Percentiles rank a stretch among this genome's conserved stretches.
These are phyloP conservation scores for Serendipita sp. DNA, from an alignment of 768 basidiomycete species.

Conservation along the genomic window DNA sequence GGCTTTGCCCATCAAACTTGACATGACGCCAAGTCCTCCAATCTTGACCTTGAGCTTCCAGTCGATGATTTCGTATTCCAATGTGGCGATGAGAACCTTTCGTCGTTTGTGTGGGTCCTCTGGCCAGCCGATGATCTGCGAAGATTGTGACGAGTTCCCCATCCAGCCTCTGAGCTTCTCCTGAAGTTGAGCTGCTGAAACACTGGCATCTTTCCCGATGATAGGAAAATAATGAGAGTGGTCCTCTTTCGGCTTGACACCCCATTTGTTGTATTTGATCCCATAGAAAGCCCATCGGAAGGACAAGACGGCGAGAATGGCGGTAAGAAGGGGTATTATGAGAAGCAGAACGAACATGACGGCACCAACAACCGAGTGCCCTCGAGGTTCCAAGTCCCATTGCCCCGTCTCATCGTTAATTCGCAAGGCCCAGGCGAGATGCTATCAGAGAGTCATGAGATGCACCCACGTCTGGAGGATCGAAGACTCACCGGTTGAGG, in stretches of 20 bases:
- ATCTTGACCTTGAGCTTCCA: constrained; percentile 98
- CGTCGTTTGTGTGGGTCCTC: constrained; percentile 83
- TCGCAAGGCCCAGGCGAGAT: constrained; percentile 73
- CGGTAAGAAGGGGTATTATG: constrained; percentile 73
- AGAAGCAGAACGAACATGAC: constrained; percentile 78
- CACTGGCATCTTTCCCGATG: constrained; percentile 62
- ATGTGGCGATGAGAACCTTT: constrained; percentile 79
- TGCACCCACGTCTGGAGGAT: background rate
- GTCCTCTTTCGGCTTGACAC: constrained; percentile 57
- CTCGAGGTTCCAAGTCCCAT: constrained; percentile 72
- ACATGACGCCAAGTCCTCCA: constrained; percentile 96
- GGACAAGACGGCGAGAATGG: constrained; percentile 59
- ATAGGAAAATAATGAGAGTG: constrained; percentile 80
- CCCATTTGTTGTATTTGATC: constrained; percentile 86
- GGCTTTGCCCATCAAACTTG: constrained; percentile 91
- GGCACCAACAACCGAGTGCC: constrained; percentile 62
- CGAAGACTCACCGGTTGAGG: constrained; percentile 39
- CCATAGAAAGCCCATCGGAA: constrained; percentile 98
- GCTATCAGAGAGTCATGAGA: constrained; percentile 16
- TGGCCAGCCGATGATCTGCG: constrained; percentile 77
- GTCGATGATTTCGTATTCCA: constrained; percentile 93
- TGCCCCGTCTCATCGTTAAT: constrained; percentile 63
- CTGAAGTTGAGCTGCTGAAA: constrained; percentile 30
- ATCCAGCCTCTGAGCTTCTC: constrained; percentile 50
- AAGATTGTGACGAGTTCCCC: constrained; percentile 26